Evolutionary conservation across 2,329 filamentous ascomycete species (phyloP).

Genomic region (Aspergillus sp.): DNA sequence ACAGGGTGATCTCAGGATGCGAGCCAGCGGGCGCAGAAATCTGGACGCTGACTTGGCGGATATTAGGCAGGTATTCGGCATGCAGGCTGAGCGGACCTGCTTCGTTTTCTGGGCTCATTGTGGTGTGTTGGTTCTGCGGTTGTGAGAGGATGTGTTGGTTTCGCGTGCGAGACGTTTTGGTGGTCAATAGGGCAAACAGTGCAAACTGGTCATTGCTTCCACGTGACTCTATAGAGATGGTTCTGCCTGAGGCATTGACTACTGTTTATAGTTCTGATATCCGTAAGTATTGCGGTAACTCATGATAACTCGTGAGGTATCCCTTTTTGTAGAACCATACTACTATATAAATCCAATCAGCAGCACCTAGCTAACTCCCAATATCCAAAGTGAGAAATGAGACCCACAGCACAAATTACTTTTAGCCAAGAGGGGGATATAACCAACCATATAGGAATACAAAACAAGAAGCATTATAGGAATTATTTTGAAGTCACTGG

Average conservation of each 20-base stretch:
- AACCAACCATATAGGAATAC: background rate
- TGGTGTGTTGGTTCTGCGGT: background rate
- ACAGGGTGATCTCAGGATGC: constrained; percentile 27
- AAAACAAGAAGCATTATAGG: background rate
- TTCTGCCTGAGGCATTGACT: too few relatives aligned
- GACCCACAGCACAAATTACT: background rate
- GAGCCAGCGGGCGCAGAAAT: constrained; percentile 44
- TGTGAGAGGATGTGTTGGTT: background rate
- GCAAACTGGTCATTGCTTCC: background rate
- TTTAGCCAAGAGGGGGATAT: background rate
- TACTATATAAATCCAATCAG: too few relatives aligned
- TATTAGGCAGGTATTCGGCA: constrained; percentile 61
- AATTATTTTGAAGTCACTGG: background rate
- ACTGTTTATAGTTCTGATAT: too few relatives aligned
- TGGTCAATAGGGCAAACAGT: background rate
- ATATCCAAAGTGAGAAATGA: too few relatives aligned
- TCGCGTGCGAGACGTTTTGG: background rate
- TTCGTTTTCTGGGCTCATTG: background rate
- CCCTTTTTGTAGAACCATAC: too few relatives aligned
- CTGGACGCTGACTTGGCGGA: constrained; percentile 60
- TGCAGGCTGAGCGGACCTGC: constrained; percentile 47
- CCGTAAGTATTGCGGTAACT: too few relatives aligned
- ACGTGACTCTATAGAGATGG: background rate
- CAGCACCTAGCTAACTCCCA: background rate
- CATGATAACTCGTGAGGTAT: too few relatives aligned